Evolutionary conservation across 2,329 filamentous ascomycete genomes (phyloP).

Genomic region (Penicillium sp.): DNA sequence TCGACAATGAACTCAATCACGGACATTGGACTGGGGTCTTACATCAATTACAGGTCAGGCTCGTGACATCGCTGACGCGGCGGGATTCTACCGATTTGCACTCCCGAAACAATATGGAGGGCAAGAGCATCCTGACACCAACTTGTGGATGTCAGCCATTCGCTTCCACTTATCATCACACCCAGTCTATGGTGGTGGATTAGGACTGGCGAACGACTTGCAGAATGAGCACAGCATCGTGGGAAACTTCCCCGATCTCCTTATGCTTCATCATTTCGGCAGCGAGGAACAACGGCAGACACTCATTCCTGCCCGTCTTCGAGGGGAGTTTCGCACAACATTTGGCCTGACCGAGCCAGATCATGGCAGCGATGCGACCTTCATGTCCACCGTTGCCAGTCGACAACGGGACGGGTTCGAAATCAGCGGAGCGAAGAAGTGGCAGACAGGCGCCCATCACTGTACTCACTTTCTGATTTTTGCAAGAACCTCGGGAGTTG

Average conservation of each 20-base stretch:
- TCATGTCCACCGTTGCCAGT: slow-evolving; percentile 59
- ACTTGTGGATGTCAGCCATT: slow-evolving; percentile 66
- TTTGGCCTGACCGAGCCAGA: slow-evolving; percentile 65
- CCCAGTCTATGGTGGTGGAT: slow-evolving; percentile 40
- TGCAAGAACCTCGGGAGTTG: slow-evolving; percentile 57
- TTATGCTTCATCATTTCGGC: slow-evolving; percentile 65
- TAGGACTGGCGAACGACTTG: slow-evolving; percentile 64
- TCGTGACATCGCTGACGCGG: slow-evolving; percentile 56
- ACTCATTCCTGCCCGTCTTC: slow-evolving; percentile 55
- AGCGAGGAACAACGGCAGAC: slow-evolving; percentile 55
- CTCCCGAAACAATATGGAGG: slow-evolving; percentile 60
- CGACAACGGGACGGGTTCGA: slow-evolving; percentile 46
- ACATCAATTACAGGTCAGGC: slow-evolving; percentile 39
- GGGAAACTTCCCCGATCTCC: slow-evolving; percentile 63
- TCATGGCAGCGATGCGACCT: slow-evolving; percentile 64
- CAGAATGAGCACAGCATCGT: slow-evolving; percentile 65
- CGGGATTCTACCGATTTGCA: slow-evolving; percentile 62
- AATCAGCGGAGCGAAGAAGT: slow-evolving; percentile 63
- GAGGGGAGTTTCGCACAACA: slow-evolving; percentile 57
- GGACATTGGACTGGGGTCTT: neutral
- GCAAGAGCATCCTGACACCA: slow-evolving; percentile 44
- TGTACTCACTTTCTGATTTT: slow-evolving; percentile 66
- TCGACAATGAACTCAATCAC: neutral
- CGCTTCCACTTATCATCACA: slow-evolving; percentile 61
- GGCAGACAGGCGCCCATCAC: slow-evolving; percentile 65